These are phyloP conservation scores for Blumeria hordei DNA, from an alignment of 2,329 filamentous ascomycete genomes.

Conservation along the genomic window DNA sequence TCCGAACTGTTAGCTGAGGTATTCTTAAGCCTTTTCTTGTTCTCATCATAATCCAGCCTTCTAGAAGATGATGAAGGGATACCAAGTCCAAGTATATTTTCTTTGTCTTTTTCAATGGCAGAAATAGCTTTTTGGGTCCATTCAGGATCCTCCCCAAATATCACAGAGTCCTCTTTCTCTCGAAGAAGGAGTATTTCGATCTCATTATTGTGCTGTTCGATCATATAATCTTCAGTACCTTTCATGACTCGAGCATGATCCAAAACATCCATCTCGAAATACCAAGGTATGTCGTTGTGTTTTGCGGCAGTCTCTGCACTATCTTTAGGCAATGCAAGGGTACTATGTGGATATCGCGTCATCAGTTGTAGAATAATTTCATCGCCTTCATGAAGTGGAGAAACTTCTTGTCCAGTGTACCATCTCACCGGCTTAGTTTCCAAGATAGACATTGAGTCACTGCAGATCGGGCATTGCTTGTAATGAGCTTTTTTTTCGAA, in stretches of 20 bases:
- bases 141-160: constrained; percentile 82
- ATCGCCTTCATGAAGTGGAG: constrained; percentile 56
- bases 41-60: constrained; percentile 24
- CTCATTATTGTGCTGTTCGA: constrained; percentile 54
- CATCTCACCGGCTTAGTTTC: constrained; percentile 78
- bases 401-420: constrained; percentile 70
- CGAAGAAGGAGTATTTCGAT: constrained; percentile 50
- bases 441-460: constrained; percentile 76
- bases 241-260: constrained; percentile 95
- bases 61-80: constrained; percentile 31
- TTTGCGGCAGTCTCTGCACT: constrained; percentile 41
- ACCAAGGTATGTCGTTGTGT: constrained; percentile 72
- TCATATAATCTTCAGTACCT: constrained; percentile 73
- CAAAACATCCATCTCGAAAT: constrained; percentile 76
- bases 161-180: constrained; percentile 68
- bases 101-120: constrained; percentile 49
- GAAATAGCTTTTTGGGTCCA: constrained; percentile 73
- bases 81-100: constrained; percentile 44
- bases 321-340: constrained; percentile 68
- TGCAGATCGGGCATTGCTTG: constrained; percentile 94
- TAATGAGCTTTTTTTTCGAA: constrained; percentile 50
- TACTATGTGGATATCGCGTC: constrained; percentile 56
- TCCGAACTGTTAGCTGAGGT: constrained; percentile 18
- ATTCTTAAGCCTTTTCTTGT: constrained; percentile 19
- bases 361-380: constrained; percentile 80